These are phyloP conservation scores for Blastobotrys capitulatus DNA, from an alignment of 1,139 yeast species.

Conservation along the genomic window DNA sequence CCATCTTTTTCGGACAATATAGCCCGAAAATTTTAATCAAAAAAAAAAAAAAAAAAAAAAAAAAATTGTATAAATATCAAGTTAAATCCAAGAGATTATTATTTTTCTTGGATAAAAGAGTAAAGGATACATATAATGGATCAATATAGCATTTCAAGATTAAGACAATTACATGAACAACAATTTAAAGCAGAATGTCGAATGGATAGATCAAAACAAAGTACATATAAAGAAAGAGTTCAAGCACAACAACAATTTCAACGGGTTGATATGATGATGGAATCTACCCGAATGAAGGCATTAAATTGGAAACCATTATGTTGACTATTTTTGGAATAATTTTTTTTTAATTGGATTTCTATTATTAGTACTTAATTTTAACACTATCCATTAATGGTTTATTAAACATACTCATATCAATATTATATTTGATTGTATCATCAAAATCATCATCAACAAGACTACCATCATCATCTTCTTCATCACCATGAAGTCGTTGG, in stretches of 20 bases:
- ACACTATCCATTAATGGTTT: background rate
- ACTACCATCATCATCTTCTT: background rate
- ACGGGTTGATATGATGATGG: constrained; percentile 3
- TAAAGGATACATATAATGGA: too few species aligned
- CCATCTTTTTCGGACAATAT: too few species aligned
- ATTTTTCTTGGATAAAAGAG: too few species aligned
- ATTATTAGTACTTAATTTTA: background rate
- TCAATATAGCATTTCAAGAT: background rate
- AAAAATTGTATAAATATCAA: too few species aligned
- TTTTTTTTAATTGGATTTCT: background rate
- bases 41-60: too few species aligned
- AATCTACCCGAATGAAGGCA: constrained; percentile 5
- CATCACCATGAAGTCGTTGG: too few species aligned
- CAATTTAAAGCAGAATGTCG: constrained; percentile 10
- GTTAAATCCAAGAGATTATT: too few species aligned
- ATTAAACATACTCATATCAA: constrained; percentile 1
- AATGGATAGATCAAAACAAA: background rate
- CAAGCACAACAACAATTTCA: constrained; percentile 5
- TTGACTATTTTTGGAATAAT: background rate
- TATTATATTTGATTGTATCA: background rate
- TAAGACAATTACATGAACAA: constrained; percentile 3
- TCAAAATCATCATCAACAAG: background rate
- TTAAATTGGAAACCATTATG: constrained; percentile 5
- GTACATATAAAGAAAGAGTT: background rate
- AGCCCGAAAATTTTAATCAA: too few species aligned